phyloP scores from a whole-genome alignment of 106 monocot species.

The Platanthera zijinensis region DNA sequence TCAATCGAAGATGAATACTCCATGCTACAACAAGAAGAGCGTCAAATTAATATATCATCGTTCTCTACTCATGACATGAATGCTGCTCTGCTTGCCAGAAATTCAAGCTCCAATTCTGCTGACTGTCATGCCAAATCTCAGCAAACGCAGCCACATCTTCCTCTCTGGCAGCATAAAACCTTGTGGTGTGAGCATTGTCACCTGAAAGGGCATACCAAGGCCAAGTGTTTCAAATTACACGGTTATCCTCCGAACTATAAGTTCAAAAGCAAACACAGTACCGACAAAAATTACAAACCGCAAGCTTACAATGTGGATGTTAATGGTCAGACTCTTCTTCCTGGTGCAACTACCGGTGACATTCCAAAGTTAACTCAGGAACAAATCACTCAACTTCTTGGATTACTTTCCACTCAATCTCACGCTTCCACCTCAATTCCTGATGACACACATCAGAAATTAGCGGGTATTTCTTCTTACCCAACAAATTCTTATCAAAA shows the following conservation, averaged over 20 bases:
- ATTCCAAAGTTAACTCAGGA: neutral
- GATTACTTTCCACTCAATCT: neutral
- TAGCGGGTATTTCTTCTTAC: too few species aligned
- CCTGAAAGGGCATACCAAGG: neutral
- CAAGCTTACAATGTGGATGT: too few species aligned
- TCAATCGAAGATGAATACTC: neutral
- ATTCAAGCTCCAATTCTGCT: neutral
- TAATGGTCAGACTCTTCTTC: too few species aligned
- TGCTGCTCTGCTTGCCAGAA: neutral
- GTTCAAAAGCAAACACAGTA: too few species aligned
- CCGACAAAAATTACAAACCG: too few species aligned
- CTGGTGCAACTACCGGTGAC: too few species aligned
- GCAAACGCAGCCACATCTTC: neutral
- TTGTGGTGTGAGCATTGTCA: neutral
- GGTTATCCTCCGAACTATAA: too few species aligned
- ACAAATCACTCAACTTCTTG: neutral
- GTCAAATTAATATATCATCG: neutral
- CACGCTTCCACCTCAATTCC: neutral
- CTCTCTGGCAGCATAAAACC: too few species aligned
- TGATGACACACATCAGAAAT: too few species aligned
- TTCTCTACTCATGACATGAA: too few species aligned
- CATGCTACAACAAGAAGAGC: neutral
- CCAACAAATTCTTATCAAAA: too few species aligned
- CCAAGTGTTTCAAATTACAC: too few species aligned
- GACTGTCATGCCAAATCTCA: neutral